Evolutionary conservation across 257 asterid species (phyloP).

Genomic region (Coffea eugenioides): DNA sequence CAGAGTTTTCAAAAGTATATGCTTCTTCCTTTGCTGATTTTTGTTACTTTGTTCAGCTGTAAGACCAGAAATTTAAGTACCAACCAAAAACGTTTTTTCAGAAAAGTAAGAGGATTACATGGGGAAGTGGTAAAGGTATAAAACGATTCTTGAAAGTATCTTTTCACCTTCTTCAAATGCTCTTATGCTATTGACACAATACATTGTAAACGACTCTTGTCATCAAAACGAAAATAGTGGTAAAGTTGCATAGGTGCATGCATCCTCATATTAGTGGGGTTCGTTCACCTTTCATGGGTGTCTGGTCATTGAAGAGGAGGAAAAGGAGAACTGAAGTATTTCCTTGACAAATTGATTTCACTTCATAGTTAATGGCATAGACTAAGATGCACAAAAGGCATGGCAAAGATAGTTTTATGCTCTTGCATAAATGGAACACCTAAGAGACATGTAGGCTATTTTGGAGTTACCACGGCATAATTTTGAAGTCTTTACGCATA

Average conservation of each 20-base stretch:
- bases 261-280: too few relatives aligned
- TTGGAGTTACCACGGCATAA: neutral
- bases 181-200: neutral
- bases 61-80: neutral
- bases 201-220: too few relatives aligned
- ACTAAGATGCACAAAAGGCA: too few relatives aligned
- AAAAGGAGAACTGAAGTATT: neutral
- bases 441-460: neutral
- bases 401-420: too few relatives aligned
- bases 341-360: neutral
- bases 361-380: neutral
- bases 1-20: conserved; percentile 15
- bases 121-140: neutral
- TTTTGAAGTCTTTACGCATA: neutral
- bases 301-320: neutral
- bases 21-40: neutral
- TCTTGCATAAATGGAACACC: too few relatives aligned
- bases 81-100: too few relatives aligned
- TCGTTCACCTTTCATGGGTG: neutral
- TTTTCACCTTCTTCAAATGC: too few relatives aligned
- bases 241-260: neutral
- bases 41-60: conserved; percentile 4
- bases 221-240: neutral
- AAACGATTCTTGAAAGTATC: neutral
- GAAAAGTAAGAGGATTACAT: neutral